phyloP scores from a whole-genome alignment of 208 protist species.

The Leishmania turanica region DNA sequence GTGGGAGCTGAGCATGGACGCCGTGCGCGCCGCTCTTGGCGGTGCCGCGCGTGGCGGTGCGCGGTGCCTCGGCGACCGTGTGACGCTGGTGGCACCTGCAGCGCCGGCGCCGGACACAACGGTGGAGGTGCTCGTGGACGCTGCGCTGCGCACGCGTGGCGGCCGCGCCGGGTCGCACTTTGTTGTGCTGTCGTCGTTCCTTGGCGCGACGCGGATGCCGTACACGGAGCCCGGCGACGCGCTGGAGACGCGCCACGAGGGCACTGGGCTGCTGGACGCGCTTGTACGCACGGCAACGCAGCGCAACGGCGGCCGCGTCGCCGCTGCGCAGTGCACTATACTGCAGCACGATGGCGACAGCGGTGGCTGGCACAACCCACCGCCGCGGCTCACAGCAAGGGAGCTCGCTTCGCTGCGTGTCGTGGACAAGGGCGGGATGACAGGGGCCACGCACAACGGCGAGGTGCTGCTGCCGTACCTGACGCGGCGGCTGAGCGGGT shows the following conservation, averaged over 20 bases:
- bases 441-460: background rate
- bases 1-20: conserved; percentile 9
- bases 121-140: conserved; percentile 22
- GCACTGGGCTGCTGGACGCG: conserved; percentile 21
- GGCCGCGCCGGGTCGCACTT: conserved; percentile 19
- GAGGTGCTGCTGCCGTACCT: conserved; percentile 22
- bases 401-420: background rate
- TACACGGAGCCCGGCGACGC: conserved; percentile 20
- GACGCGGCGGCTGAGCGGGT: conserved; percentile 22
- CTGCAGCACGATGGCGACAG: background rate
- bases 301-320: conserved; percentile 41
- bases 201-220: conserved; percentile 10
- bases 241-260: conserved; percentile 8
- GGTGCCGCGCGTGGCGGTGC: background rate
- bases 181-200: conserved; percentile 21
- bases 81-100: conserved; percentile 12
- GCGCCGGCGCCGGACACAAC: background rate
- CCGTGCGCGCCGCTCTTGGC: conserved; percentile 3
- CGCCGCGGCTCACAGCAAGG: background rate
- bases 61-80: conserved; percentile 9
- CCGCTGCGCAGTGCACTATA: conserved; percentile 38
- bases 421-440: conserved; percentile 29
- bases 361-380: background rate
- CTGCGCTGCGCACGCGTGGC: conserved; percentile 15
- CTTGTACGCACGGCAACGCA: conserved; percentile 25